These are phyloP conservation scores for Aethionema arabicum DNA, from an alignment of 345 rosid species.

Conservation along the genomic window DNA sequence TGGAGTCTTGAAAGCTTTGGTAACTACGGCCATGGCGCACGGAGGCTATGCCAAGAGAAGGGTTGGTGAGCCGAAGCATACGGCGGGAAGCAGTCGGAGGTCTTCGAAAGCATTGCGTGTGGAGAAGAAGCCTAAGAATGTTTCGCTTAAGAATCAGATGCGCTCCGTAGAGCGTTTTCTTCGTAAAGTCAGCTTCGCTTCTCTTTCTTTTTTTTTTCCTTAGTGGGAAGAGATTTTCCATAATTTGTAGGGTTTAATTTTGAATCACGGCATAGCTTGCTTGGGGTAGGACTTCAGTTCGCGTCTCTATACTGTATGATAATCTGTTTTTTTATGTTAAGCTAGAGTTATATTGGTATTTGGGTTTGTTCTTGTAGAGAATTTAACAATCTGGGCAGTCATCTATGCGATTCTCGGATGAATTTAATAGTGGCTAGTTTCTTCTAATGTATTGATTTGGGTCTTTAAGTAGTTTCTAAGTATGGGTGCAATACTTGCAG, in stretches of 20 bases:
- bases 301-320: not conserved
- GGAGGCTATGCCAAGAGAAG: conserved; percentile 87
- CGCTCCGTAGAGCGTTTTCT: conserved; percentile 96
- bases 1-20: not conserved
- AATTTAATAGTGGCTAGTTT: not conserved
- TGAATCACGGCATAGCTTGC: not conserved
- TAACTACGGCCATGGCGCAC: conserved; percentile 65
- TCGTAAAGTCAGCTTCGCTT: conserved; percentile 62
- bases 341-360: conserved; percentile 2
- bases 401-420: not conserved
- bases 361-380: conserved; percentile 5
- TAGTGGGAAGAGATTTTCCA: not conserved
- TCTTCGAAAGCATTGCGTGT: conserved; percentile 57
- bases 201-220: not conserved
- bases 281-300: not conserved
- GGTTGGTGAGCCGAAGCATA: conserved; percentile 56
- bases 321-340: not conserved
- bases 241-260: conserved; percentile 11
- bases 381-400: not conserved
- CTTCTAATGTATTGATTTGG: not conserved
- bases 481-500: conserved; percentile 34
- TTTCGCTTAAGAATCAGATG: conserved; percentile 87
- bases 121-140: conserved; percentile 78
- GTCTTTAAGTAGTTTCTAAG: not conserved
- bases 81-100: conserved; percentile 58